phyloP scores from a whole-genome alignment of 2,329 filamentous ascomycete genomes.

The Neoscytalidium dimidiatum region DNA sequence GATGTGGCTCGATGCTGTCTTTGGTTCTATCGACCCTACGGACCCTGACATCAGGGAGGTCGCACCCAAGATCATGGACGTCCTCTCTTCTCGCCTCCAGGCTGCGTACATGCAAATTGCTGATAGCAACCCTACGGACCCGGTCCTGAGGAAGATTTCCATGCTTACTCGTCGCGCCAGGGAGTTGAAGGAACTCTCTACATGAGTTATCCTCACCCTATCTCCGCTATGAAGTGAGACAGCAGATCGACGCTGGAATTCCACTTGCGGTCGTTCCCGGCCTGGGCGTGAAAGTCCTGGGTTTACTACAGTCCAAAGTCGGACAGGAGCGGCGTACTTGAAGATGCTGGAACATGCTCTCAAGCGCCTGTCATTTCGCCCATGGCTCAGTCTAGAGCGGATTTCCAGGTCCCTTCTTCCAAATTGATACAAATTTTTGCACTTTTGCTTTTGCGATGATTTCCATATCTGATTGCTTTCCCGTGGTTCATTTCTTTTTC shows the following conservation, averaged over 20 bases:
- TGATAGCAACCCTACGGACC: conserved; percentile 53
- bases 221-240: not conserved
- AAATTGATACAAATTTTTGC: conserved; percentile 1
- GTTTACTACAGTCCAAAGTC: not conserved
- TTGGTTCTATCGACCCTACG: conserved; percentile 56
- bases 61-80: conserved; percentile 61
- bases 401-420: not conserved
- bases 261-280: no score
- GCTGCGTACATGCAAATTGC: conserved; percentile 59
- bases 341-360: conserved; percentile 23
- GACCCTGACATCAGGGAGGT: conserved; percentile 59
- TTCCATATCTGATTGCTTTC: not conserved
- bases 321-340: not conserved
- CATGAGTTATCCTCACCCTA: not conserved
- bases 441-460: not conserved
- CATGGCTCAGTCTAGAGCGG: not conserved
- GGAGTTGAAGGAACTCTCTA: conserved; percentile 24
- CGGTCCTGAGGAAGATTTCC: conserved; percentile 54
- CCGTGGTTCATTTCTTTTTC: no score
- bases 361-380: not conserved
- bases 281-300: no score
- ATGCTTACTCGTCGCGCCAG: conserved; percentile 41
- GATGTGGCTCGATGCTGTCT: conserved; percentile 59
- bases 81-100: conserved; percentile 59
- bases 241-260: no score